A percentile compares a stretch with the other conserved stretches of the same genome.
Evolutionary conservation across 768 basidiomycete genomes (phyloP).

Genomic region (Rickenella mellea): DNA sequence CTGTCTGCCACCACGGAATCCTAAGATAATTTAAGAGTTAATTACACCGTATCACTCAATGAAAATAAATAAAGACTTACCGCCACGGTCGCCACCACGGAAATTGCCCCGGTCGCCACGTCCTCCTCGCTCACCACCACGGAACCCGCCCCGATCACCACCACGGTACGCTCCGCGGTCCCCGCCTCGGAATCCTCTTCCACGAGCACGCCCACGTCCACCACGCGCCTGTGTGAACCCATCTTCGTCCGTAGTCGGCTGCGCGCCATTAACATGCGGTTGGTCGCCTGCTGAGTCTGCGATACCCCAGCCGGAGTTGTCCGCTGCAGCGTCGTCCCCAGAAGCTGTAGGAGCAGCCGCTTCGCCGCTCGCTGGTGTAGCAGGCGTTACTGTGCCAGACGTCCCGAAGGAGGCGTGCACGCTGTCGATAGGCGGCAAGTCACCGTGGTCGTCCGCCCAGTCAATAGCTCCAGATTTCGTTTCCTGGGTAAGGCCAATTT

Average conservation of each 20-base stretch:
- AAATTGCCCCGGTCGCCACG: conserved; percentile 9
- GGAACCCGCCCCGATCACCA: conserved; percentile 24
- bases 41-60: neutral
- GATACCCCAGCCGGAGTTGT: conserved; percentile 5
- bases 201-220: conserved; percentile 20
- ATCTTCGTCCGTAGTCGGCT: conserved; percentile 30
- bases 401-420: conserved; percentile 72
- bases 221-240: conserved; percentile 35
- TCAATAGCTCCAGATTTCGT: conserved; percentile 35
- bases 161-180: conserved; percentile 24
- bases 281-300: neutral
- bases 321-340: conserved; percentile 13
- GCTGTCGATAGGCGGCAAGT: conserved; percentile 66
- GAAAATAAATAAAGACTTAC: conserved; percentile 5
- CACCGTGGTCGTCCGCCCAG: conserved; percentile 77
- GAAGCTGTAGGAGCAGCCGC: conserved; percentile 25
- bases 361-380: conserved; percentile 10
- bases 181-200: conserved; percentile 31
- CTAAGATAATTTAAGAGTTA: conserved; percentile 4
- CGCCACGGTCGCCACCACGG: conserved; percentile 21
- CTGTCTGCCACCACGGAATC: conserved; percentile 13
- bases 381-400: conserved; percentile 63
- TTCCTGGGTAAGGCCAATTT: neutral
- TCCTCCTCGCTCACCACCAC: conserved; percentile 20
- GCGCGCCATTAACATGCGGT: conserved; percentile 5